phyloP scores from a whole-genome alignment of 768 basidiomycete species.

The Pisolithus sp. region DNA sequence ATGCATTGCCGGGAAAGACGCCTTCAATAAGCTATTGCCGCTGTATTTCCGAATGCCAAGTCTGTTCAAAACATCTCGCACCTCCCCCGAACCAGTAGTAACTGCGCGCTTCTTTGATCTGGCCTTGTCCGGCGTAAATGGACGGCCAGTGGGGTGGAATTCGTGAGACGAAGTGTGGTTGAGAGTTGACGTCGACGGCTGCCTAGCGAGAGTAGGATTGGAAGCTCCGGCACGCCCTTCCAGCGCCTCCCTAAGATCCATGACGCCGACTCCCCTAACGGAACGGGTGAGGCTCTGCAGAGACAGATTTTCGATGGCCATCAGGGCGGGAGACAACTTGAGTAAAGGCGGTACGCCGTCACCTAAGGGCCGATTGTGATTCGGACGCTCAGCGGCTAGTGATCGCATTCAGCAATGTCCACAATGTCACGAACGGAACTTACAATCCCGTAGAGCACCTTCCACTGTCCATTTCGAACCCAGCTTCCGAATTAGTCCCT shows the following conservation, averaged over 20 bases:
- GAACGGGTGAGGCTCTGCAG: conserved; percentile 78
- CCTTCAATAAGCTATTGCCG: conserved; percentile 55
- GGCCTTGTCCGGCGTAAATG: conserved; percentile 47
- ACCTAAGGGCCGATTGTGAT: conserved; percentile 52
- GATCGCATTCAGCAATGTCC: conserved; percentile 4
- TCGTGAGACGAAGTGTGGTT: conserved; percentile 55
- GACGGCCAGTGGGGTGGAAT: conserved; percentile 35
- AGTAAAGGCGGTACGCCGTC: conserved; percentile 71
- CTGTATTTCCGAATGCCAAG: conserved; percentile 76
- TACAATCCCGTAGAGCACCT: conserved; percentile 69
- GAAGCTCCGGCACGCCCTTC: conserved; percentile 83
- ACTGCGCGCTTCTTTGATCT: conserved; percentile 47
- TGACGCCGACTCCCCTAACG: conserved; percentile 76
- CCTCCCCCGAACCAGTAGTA: conserved; percentile 57
- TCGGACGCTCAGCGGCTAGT: conserved; percentile 50
- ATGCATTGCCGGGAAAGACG: conserved; percentile 59
- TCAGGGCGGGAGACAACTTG: conserved; percentile 77
- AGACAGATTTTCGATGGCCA: conserved; percentile 89
- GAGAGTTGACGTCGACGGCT: conserved; percentile 71
- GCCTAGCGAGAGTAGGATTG: conserved; percentile 60
- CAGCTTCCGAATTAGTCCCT: conserved; percentile 48
- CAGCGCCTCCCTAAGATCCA: conserved; percentile 81
- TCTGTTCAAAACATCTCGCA: conserved; percentile 73
- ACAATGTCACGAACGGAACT: conserved; percentile 25
- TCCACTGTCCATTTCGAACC: conserved; percentile 67